Evolutionary conservation across 495 filamentous ascomycete genomes (phyloP).

Genomic region (Cetradonia linearis): DNA sequence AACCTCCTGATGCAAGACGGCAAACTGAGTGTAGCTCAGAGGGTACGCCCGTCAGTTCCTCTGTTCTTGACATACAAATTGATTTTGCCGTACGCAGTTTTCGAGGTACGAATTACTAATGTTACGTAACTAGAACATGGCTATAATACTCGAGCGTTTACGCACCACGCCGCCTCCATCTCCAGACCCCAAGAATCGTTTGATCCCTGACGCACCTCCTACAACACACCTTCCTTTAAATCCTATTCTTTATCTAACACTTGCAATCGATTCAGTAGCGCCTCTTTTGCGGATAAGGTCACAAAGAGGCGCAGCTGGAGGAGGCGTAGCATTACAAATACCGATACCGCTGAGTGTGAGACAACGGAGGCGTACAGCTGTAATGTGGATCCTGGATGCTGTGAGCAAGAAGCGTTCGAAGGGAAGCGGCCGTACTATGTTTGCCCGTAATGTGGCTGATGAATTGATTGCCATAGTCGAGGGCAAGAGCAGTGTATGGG

Average conservation of each 20-base stretch:
- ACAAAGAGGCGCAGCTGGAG: constrained; percentile 70
- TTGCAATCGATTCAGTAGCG: constrained; percentile 94
- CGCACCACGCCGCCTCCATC: constrained; percentile 72
- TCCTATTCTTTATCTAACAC: constrained; percentile 65
- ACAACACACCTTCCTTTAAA: constrained; percentile 64
- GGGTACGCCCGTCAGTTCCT: constrained; percentile 45
- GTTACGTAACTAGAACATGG: constrained; percentile 57
- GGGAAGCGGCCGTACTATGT: constrained; percentile 46
- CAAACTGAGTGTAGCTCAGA: constrained; percentile 71
- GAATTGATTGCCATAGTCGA: constrained; percentile 84
- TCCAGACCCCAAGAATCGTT: constrained; percentile 52
- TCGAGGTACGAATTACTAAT: constrained; percentile 11
- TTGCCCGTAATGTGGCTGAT: constrained; percentile 72
- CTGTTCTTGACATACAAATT: constrained; percentile 5
- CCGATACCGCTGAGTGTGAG: constrained; percentile 64
- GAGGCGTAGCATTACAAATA: constrained; percentile 72
- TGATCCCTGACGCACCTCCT: constrained; percentile 64
- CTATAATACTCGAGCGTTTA: constrained; percentile 73
- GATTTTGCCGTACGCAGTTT: not conserved
- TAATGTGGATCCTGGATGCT: constrained; percentile 79
- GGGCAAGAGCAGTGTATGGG: constrained; percentile 75
- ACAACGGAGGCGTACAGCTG: constrained; percentile 65
- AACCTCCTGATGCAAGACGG: constrained; percentile 85
- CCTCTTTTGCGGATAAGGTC: constrained; percentile 70
- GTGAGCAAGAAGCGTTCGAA: constrained; percentile 59